A percentile compares a stretch with the other conserved stretches of the same genome.
phyloP scores from a whole-genome alignment of 2,329 filamentous ascomycete species.

The Allantophomopsis cytisporea region DNA sequence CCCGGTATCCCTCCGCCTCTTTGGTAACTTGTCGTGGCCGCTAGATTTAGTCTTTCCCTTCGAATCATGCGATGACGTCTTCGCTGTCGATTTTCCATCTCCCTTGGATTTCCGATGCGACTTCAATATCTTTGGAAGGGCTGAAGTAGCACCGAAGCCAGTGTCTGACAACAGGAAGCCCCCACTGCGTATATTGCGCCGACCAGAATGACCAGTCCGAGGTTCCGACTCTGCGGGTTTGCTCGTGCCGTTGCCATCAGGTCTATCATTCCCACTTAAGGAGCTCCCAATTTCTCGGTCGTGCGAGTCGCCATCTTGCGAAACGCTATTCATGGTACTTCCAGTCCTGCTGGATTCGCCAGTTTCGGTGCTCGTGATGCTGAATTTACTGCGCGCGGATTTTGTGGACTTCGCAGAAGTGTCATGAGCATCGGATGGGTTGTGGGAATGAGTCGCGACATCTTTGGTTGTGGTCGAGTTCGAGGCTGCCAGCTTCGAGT shows the following conservation, averaged over 20 bases:
- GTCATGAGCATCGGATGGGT: constrained; percentile 6
- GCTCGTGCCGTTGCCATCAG: constrained; percentile 8
- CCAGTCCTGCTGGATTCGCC: constrained; percentile 29
- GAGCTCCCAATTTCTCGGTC: not conserved
- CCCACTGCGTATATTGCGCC: constrained; percentile 13
- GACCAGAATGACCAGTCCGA: constrained; percentile 9
- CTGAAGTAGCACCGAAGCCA: constrained; percentile 8
- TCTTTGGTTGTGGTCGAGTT: constrained; percentile 6
- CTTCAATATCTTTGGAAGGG: constrained; percentile 1
- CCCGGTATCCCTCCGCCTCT: constrained; percentile 9
- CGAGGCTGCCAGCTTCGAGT: too few relatives aligned
- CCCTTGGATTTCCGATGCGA: constrained; percentile 1
- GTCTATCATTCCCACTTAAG: constrained; percentile 1
- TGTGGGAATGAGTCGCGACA: constrained; percentile 10
- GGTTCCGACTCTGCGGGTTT: not conserved
- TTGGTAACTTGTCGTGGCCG: constrained; percentile 10
- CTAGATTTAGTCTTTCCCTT: constrained; percentile 12
- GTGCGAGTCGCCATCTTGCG: constrained; percentile 2
- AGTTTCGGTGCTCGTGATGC: constrained; percentile 25
- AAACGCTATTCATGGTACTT: constrained; percentile 13
- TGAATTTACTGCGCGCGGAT: constrained; percentile 6
- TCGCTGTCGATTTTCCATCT: constrained; percentile 2
- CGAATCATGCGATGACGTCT: constrained; percentile 8
- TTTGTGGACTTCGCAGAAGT: too few relatives aligned
- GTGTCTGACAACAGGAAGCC: constrained; percentile 16